These are phyloP conservation scores for Myxozyma sirexii DNA, from an alignment of 805 yeast species.

Conservation along the genomic window DNA sequence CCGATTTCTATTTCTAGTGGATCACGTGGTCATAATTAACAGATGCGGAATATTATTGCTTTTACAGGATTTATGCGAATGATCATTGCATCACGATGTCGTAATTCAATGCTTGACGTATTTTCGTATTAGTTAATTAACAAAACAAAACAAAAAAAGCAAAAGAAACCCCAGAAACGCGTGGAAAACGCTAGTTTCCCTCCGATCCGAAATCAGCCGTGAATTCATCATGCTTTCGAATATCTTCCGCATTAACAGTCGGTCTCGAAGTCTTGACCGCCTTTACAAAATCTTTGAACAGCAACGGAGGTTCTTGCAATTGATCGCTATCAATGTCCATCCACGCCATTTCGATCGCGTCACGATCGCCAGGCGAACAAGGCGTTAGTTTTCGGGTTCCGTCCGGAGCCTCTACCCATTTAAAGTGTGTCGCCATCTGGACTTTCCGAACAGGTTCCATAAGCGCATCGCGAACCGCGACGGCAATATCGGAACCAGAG, in stretches of 20 bases:
- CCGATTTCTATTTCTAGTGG: too few species aligned
- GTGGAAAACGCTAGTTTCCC: constrained; percentile 70
- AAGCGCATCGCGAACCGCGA: constrained; percentile 93
- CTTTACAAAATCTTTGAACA: constrained; percentile 88
- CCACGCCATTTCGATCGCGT: constrained; percentile 91
- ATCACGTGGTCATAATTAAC: too few species aligned
- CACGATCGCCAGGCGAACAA: constrained; percentile 94
- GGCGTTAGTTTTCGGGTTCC: constrained; percentile 67
- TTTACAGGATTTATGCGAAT: too few species aligned
- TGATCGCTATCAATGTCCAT: constrained; percentile 87
- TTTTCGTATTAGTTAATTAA: too few species aligned
- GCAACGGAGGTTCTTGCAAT: constrained; percentile 83
- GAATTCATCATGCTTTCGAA: constrained; percentile 79
- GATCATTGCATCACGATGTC: too few species aligned
- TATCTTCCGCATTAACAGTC: constrained; percentile 85
- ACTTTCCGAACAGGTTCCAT: constrained; percentile 98
- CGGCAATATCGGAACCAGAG: constrained; percentile 96
- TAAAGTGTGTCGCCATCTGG: constrained; percentile 95
- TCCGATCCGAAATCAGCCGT: constrained; percentile 97
- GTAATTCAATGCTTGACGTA: too few species aligned
- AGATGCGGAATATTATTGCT: too few species aligned
- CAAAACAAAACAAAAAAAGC: not conserved
- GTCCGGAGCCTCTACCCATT: constrained; percentile 48
- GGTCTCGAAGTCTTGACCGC: constrained; percentile 92
- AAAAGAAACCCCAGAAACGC: not conserved